Percentiles rank a stretch among this genome's conserved stretches.
phyloP scores from a whole-genome alignment of 768 basidiomycete genomes.

The Coprinopsis cinerea region DNA sequence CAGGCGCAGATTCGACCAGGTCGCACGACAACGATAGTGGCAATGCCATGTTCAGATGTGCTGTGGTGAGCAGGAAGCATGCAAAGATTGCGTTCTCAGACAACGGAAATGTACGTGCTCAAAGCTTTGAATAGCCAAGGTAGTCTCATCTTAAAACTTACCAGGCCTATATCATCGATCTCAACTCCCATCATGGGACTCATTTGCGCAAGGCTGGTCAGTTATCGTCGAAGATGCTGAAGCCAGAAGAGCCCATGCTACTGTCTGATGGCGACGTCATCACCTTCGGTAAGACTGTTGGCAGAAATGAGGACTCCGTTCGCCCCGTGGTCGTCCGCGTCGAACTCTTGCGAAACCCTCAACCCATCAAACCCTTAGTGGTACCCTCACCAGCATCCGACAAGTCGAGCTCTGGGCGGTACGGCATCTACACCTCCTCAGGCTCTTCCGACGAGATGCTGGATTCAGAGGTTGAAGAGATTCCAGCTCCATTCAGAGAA shows the following conservation, averaged over 20 bases:
- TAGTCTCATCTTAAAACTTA: slow-evolving; percentile 14
- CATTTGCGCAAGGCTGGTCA: slow-evolving; percentile 55
- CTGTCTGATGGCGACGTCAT: slow-evolving; percentile 65
- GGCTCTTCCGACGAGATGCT: slow-evolving; percentile 40
- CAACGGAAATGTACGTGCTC: slow-evolving; percentile 53
- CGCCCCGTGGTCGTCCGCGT: slow-evolving; percentile 58
- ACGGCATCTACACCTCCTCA: slow-evolving; percentile 49
- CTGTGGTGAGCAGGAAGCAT: slow-evolving; percentile 74
- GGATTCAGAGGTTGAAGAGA: slow-evolving; percentile 53
- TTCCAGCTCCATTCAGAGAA: slow-evolving; percentile 14
- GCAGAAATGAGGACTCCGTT: slow-evolving; percentile 53
- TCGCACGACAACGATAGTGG: slow-evolving; percentile 34
- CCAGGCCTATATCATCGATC: slow-evolving; percentile 69
- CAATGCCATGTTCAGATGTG: slow-evolving; percentile 64
- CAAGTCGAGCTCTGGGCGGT: slow-evolving; percentile 47
- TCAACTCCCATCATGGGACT: slow-evolving; percentile 73
- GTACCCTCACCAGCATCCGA: slow-evolving; percentile 22
- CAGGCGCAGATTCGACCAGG: slow-evolving; percentile 40
- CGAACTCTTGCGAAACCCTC: slow-evolving; percentile 40
- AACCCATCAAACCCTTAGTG: slow-evolving; percentile 23
- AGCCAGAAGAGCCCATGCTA: slow-evolving; percentile 47
- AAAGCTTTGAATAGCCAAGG: slow-evolving; percentile 1
- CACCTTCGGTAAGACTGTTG: slow-evolving; percentile 76
- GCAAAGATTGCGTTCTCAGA: slow-evolving; percentile 73
- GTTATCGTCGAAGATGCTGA: slow-evolving; percentile 38